Evolutionary conservation across 306 rosid species (phyloP).

Genomic region (Citrullus amarus): DNA sequence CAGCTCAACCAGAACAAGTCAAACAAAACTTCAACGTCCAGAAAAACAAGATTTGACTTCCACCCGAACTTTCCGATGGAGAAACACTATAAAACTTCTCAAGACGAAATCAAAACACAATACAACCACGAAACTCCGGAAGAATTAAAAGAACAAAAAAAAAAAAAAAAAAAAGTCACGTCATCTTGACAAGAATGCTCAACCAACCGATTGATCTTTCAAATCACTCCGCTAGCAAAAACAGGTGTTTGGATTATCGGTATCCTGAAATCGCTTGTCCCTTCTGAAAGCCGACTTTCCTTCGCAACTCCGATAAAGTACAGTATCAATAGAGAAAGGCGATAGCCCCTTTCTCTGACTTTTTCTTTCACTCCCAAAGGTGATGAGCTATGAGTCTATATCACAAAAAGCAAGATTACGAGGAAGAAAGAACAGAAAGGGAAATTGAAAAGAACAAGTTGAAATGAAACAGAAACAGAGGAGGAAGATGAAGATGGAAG

Average conservation of each 20-base stretch:
- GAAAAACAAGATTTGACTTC: not conserved
- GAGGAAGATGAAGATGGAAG: conserved; percentile 15
- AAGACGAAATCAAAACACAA: not conserved
- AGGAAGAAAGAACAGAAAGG: not conserved
- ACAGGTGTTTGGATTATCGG: not conserved
- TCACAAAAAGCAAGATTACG: conserved; percentile 12
- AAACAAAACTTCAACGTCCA: not conserved
- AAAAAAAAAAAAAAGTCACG: not conserved
- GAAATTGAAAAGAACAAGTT: not conserved
- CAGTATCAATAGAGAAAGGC: not conserved
- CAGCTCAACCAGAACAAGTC: conserved; percentile 3
- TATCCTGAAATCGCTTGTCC: not conserved
- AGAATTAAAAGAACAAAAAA: not conserved
- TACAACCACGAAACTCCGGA: not conserved
- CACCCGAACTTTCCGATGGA: not conserved
- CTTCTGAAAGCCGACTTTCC: not conserved
- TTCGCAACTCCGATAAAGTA: not conserved
- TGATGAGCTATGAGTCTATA: not conserved
- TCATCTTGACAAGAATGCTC: conserved; percentile 23
- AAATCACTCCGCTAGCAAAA: conserved; percentile 12
- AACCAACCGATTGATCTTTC: conserved; percentile 11
- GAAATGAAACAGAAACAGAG: conserved; percentile 15
- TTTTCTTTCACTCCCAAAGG: conserved; percentile 10
- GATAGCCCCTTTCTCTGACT: conserved; percentile 6
- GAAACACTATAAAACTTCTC: not conserved